Conservation (phyloP, 2,329 filamentous ascomycete species). For the Penicillium psychrosexuale region DNA sequence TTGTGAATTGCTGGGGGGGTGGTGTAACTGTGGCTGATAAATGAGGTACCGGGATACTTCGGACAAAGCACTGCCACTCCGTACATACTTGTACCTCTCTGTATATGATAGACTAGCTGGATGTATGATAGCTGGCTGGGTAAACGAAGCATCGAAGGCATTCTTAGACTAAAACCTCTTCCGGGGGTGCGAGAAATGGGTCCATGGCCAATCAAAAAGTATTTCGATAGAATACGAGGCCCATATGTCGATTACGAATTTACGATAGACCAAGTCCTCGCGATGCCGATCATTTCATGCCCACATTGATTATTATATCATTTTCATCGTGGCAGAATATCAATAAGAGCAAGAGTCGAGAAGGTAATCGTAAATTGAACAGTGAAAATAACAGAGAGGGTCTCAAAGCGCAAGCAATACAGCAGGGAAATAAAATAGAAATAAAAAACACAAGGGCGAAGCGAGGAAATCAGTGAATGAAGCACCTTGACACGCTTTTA, state of each 20-base stretch:
- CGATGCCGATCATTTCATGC: slow-evolving; percentile 9
- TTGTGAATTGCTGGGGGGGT: slow-evolving; percentile 1
- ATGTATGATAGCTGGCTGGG: background rate
- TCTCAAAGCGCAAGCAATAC: slow-evolving; percentile 11
- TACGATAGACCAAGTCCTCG: background rate
- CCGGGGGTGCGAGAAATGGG: background rate
- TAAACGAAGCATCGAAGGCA: background rate
- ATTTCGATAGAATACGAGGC: background rate
- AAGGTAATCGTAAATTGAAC: slow-evolving; percentile 7
- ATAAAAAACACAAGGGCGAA: background rate
- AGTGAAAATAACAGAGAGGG: slow-evolving; percentile 14
- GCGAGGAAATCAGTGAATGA: slow-evolving; percentile 1
- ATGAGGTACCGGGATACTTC: slow-evolving; percentile 6
- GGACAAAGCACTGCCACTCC: background rate
- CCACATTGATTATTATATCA: slow-evolving; percentile 20
- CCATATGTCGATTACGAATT: too few relatives aligned
- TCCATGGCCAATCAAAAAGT: background rate
- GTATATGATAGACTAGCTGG: background rate
- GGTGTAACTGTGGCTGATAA: slow-evolving; percentile 17
- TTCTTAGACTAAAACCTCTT: background rate
- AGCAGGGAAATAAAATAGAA: background rate
- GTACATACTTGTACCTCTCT: slow-evolving; percentile 5
- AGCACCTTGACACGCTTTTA: slow-evolving; percentile 19
- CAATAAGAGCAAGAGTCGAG: slow-evolving; percentile 12
- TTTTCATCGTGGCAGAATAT: slow-evolving; percentile 20